Base-by-base conservation (phyloP, 495 filamentous ascomycete species). In the Glutinoglossum americanum region DNA sequence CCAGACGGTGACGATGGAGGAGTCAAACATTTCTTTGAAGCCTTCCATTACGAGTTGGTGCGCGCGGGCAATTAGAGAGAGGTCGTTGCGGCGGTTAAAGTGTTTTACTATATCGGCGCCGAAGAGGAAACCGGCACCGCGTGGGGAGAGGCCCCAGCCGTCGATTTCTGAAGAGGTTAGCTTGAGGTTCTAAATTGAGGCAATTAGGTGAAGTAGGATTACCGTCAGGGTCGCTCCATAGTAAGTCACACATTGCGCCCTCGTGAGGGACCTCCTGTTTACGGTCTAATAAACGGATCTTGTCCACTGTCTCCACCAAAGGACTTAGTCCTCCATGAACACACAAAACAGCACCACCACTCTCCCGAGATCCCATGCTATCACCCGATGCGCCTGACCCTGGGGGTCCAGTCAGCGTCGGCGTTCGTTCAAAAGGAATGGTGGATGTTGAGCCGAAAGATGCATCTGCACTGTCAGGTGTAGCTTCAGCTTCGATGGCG, bases 41-140 rank as follows among this genome's bases (percentile, higher is more conserved):
- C 92, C 92, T 68, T 98, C 92, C 92, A 97, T 98, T 35, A 98
- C 92, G 26, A 98, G 80, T 70, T 98, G 92, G 66, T 98, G 92
- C 19, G 92, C 92, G 57, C 92, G 80, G 53, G 92, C 92, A 53
- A 98, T 89, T 44, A 98, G 74, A 3, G 81, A 85, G 9, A 98
- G 75, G 66, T 94, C 87, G 67, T 98, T 98, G 19, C 78, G 75
- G 67, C 94, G 82, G 67, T 97, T 98, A 73, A 98, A 98, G 57
- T 80, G 76, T 65, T 90, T 94, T 59, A 97, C 92, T 59, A 97
- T 96, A 67, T 98, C 89, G 17, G 84, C 84, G 58, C 92, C 92
- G 62, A 98, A 98, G 27, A 98, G 76, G 73, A 96, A 98, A 15
- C 92, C 92, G 0, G 92, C 92, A 10, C 92, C 92, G 44, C 92